Evolutionary conservation across 331 rosid genomes (phyloP), one percentile per base, ranked within the genome.

Genomic region (Acacia pycnantha): DNA sequence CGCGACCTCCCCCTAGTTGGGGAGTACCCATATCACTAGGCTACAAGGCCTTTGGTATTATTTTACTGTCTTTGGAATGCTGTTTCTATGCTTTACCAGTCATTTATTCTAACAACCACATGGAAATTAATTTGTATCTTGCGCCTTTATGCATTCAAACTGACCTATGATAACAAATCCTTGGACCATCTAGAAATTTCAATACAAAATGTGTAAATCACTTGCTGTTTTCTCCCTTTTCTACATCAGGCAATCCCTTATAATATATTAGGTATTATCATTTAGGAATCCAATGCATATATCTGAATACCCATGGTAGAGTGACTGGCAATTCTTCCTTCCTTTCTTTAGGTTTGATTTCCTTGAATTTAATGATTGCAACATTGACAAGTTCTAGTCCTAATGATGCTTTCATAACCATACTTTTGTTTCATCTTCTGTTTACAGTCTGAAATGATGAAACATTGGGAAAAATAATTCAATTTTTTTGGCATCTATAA

Each of bases 401-500:
- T 65, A 66, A 65, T 19, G 53, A 33, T 76, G 54, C 50, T 62
- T 40, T 75, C 65, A 70, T 61, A 40, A 14, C 24, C 56, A 24
- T 71, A 31, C 65, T 3, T 53, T 77, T 47, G 65, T 80, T 70
- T 81, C 77, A 74, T 74, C 56, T 44, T 21, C 62, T 68, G 65
- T 77, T 27, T 64, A 14, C 54, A 33, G 66, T 58, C n/a, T 48
- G 44, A 69, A 74, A 75, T 59, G 18, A 75, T 81, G 56, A 70
- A 64, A 68, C 56, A 18, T 79, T 65, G 29, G 31, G 65, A 59
- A 54, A 76, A 84, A 78, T 86, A 56, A 78, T 65, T 43, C 37
- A 58, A 61, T n/a, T 78, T 81, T 81, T 56, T 48, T 16, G 37
- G 53, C 74, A 70, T 84, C 81, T 66, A 56, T 78, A 56, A 54